Evolutionary conservation across 805 yeast genomes (phyloP), one percentile per base, ranked within the genome.

Genomic region (Zygoascus biomembranicola): DNA sequence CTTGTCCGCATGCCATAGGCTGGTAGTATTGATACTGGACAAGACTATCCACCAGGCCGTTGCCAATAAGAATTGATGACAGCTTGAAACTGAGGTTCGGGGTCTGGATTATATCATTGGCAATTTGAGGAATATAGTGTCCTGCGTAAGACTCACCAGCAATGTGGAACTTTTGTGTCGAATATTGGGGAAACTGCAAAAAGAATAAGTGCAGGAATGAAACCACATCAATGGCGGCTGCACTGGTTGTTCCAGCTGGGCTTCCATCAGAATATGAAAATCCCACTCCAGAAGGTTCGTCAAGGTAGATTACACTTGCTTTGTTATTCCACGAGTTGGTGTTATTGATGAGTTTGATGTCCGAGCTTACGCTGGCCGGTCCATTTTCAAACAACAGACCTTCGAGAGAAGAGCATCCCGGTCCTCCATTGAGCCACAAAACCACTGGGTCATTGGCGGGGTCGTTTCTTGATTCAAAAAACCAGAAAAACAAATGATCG

Each of bases 91-190:
- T 71, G 53, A 81, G 72, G 60, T 73, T 77, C 63, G 53, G 60
- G 60, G 64, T 77, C 56, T 61, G 70, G 70, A 73, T 59, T 51
- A 81, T 77, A 56, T 79, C 81, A 42, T 76, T 73, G 19, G 84
- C 84, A 62, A 81, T 87, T 9, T 79, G 87, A 19, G 99, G 99
- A 59, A 90, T 86, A 71, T 92, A 90, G 66, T 89, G 95, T 50
- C 97, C 97, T 18, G 92, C 97, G 65, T 90, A 90, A 8, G 95
- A 85, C 67, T 90, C 97, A 60, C 97, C 97, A 45, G 96, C 85
- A 66, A 90, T 86, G 69, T 89, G 96, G 78, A 90, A 86, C 49
- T 76, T 76, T 54, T 55, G 47, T 53, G 76, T 69, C 32, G 74
- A 63, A 66, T 82, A 82, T 63, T 87, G 79, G 37, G 96, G 95